phyloP scores from a whole-genome alignment of 768 basidiomycete species.

The Tylopilus cervinicoccineus region DNA sequence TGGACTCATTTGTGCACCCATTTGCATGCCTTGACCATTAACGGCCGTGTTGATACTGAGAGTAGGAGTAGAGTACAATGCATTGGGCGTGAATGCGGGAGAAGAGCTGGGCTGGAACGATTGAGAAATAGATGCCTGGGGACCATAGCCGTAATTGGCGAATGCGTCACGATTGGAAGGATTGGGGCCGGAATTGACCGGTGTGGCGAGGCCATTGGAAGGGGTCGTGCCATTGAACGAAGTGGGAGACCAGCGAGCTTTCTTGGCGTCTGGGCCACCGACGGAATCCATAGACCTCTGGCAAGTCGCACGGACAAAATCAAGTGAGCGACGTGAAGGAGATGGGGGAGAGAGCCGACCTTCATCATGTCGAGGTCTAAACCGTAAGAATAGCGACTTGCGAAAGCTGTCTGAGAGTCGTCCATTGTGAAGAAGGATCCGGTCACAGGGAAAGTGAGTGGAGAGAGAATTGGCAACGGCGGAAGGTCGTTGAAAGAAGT shows the following conservation, averaged over 20 bases:
- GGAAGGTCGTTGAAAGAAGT: slow-evolving; percentile 36
- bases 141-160: slow-evolving; percentile 85
- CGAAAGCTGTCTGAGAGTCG: slow-evolving; percentile 69
- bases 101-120: slow-evolving; percentile 45
- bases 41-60: slow-evolving; percentile 59
- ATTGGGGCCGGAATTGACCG: slow-evolving; percentile 35
- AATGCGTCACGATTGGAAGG: slow-evolving; percentile 61
- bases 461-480: slow-evolving; percentile 48
- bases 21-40: slow-evolving; percentile 43
- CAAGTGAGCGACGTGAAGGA: slow-evolving; percentile 1
- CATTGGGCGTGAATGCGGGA: slow-evolving; percentile 48
- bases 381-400: slow-evolving; percentile 65
- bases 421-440: slow-evolving; percentile 48
- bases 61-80: slow-evolving; percentile 70
- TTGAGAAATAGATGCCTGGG: slow-evolving; percentile 62
- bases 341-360: slow-evolving; percentile 39
- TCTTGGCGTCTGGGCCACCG: slow-evolving; percentile 82
- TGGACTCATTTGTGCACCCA: slow-evolving; percentile 65
- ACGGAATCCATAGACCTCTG: slow-evolving; percentile 86
- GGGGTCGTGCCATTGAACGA: slow-evolving; percentile 38
- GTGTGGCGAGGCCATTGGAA: slow-evolving; percentile 33
- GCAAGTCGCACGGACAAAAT: background rate
- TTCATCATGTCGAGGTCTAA: slow-evolving; percentile 94
- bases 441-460: slow-evolving; percentile 32
- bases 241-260: slow-evolving; percentile 84